phyloP scores from a whole-genome alignment of 73 alveolate species.

The Paramecium bursaria region DNA sequence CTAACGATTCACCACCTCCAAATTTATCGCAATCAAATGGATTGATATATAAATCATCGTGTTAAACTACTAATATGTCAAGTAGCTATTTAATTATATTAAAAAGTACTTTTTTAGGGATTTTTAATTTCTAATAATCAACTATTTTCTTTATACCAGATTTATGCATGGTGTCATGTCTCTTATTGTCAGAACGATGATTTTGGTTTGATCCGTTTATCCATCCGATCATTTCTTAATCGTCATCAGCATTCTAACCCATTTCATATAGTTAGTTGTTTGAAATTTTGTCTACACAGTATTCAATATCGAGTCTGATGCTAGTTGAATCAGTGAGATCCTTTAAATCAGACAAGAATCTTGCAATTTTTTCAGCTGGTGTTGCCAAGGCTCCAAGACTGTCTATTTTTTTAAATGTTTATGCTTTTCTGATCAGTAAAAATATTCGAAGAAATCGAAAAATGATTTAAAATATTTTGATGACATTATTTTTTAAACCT shows the following conservation, averaged over 20 bases:
- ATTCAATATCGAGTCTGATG: slow-evolving; percentile 63
- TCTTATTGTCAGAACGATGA: too few species aligned
- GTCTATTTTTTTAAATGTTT: slow-evolving; percentile 27
- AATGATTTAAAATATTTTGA: slow-evolving; percentile 48
- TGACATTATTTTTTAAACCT: slow-evolving; percentile 28
- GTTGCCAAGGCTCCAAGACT: slow-evolving; percentile 44
- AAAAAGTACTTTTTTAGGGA: slow-evolving; percentile 8
- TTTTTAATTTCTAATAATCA: not conserved
- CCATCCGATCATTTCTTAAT: slow-evolving; percentile 40
- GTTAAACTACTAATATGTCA: slow-evolving; percentile 10
- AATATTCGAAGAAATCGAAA: slow-evolving; percentile 67
- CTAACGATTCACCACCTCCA: slow-evolving; percentile 27
- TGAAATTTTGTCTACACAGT: slow-evolving; percentile 54
- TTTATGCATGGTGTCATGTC: too few species aligned
- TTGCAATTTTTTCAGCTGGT: slow-evolving; percentile 66
- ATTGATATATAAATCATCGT: slow-evolving; percentile 60
- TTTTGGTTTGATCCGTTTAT: too few species aligned
- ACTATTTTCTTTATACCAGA: slow-evolving; percentile 8
- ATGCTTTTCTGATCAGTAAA: slow-evolving; percentile 66
- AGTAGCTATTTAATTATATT: not conserved
- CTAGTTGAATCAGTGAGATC: slow-evolving; percentile 47
- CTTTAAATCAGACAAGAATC: slow-evolving; percentile 60
- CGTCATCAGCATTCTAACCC: slow-evolving; percentile 30
- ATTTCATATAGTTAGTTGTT: slow-evolving; percentile 60
- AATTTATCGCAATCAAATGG: slow-evolving; percentile 67